Evolutionary conservation across 2,329 filamentous ascomycete species (phyloP).

Genomic region (Ceratocystis colombiana): DNA sequence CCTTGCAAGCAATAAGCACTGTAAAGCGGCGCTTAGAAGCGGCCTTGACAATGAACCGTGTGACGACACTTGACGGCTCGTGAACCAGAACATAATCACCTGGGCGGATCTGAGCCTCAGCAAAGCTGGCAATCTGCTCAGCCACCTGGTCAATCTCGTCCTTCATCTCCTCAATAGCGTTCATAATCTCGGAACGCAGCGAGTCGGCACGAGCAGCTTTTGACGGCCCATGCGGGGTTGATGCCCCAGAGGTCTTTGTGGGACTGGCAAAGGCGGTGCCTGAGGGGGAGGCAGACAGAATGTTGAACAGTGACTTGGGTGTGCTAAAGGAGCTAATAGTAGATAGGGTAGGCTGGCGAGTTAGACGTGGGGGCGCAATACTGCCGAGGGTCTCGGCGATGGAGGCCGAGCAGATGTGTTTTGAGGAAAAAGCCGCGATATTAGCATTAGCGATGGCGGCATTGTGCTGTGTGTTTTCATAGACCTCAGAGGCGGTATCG

Average conservation of each 20-base stretch:
- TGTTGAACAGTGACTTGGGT: conserved; percentile 73
- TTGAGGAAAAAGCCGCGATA: conserved; percentile 30
- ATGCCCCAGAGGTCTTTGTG: conserved; percentile 40
- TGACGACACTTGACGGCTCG: conserved; percentile 74
- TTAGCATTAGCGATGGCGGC: conserved; percentile 31
- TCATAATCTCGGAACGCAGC: conserved; percentile 79
- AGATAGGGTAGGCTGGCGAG: conserved; percentile 38
- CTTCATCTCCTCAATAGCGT: conserved; percentile 89
- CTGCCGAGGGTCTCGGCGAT: conserved; percentile 26
- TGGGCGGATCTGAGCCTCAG: conserved; percentile 84
- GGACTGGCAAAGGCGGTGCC: conserved; percentile 52
- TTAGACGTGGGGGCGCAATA: conserved; percentile 23
- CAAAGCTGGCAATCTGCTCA: conserved; percentile 80
- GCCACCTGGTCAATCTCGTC: conserved; percentile 90
- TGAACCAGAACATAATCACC: conserved; percentile 89
- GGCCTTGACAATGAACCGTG: conserved; percentile 79
- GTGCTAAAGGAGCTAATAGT: conserved; percentile 55
- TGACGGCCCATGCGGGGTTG: conserved; percentile 40
- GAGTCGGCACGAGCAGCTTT: conserved; percentile 44
- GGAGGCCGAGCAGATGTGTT: conserved; percentile 26
- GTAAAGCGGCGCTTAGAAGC: conserved; percentile 87
- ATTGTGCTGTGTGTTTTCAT: conserved; percentile 36
- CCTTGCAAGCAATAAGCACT: conserved; percentile 68
- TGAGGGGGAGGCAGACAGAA: conserved; percentile 49
- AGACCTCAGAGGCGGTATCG: conserved; percentile 40